Evolutionary conservation across 2,329 filamentous ascomycete genomes (phyloP).

Genomic region (Fusarium equiseti): DNA sequence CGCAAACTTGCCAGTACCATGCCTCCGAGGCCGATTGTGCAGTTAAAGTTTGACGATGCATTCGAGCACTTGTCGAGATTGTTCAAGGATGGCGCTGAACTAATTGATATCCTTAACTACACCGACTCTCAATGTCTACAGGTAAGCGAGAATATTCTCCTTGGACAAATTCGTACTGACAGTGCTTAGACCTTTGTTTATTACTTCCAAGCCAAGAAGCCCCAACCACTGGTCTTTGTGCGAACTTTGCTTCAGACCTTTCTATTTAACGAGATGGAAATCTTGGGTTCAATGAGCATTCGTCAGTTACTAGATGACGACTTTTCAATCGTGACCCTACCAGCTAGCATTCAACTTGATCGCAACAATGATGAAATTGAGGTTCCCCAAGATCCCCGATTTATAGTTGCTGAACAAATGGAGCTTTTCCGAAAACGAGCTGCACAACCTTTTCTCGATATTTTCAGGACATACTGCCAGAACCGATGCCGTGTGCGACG

Average conservation of each 20-base stretch:
- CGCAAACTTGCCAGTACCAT: conserved; percentile 93
- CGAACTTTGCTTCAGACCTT: conserved; percentile 82
- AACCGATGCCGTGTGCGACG: conserved; percentile 91
- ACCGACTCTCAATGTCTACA: conserved; percentile 76
- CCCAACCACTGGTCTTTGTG: conserved; percentile 85
- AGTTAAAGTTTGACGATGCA: conserved; percentile 79
- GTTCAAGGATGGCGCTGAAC: conserved; percentile 77
- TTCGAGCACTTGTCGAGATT: conserved; percentile 76
- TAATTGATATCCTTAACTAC: conserved; percentile 75
- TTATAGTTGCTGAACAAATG: conserved; percentile 79
- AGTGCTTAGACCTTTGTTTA: conserved; percentile 74
- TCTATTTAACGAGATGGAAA: conserved; percentile 77
- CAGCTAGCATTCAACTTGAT: conserved; percentile 77
- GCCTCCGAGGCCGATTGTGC: conserved; percentile 89
- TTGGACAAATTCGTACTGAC: neutral
- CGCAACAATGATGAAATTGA: conserved; percentile 82
- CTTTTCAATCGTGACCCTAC: conserved; percentile 80
- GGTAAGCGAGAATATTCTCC: conserved; percentile 59
- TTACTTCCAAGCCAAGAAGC: conserved; percentile 81
- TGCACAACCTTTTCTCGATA: conserved; percentile 81
- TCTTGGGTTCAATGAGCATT: conserved; percentile 76
- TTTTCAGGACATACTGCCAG: conserved; percentile 86
- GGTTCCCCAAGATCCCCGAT: conserved; percentile 77
- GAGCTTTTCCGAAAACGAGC: conserved; percentile 73
- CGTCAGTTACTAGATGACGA: conserved; percentile 85